Evolutionary conservation across 192 early-diverging fungal species (phyloP), one percentile per base, ranked within the genome.

Genomic region (Glomus cerebriforme): DNA sequence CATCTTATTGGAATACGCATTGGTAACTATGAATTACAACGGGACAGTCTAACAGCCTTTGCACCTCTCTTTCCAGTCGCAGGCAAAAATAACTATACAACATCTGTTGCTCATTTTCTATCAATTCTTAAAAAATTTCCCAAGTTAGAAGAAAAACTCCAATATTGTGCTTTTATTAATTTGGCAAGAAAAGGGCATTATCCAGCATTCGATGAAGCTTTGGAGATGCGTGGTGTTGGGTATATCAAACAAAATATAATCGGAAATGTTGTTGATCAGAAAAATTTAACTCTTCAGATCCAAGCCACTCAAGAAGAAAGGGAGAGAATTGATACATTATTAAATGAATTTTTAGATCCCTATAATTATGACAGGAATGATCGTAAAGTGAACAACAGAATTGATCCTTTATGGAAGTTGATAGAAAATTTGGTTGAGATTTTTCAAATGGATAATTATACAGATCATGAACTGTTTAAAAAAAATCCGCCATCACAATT

Each of bases 231-330:
- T 67, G 26, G 6, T 15, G 32, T 67, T 35, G 34, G 17, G 4
- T 67, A 67, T 35, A 9, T 67, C 3, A 67, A 67, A 29, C 12
- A 67, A 67, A 67, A 59, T 59, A 59, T 59, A 19, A 59, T 24
- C 1, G n/a, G 59, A 4, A 59, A 59, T 59, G 5, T 24, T n/a
- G 7, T 19, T 0, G 22, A 59, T 59, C 22, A 59, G 1, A 19
- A 59, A 3, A 59, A 59, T 59, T 17, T 59, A 24, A 24, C 17
- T n/a, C 8, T 59, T n/a, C 22, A 59, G 22, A 59, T 59, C 22
- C 17, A 3, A 5, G n/a, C 4, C 0, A 59, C 17, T 19, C 22
- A 59, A 24, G n/a, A 59, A n/a, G n/a, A 59, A 59, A 59, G 3
- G 1, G 15, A 59, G 22, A 19, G n/a, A 59, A 59, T 59, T 19